Conservation (phyloP, 1,139 yeast species). For the Trichomonascaceae sp. region DNA sequence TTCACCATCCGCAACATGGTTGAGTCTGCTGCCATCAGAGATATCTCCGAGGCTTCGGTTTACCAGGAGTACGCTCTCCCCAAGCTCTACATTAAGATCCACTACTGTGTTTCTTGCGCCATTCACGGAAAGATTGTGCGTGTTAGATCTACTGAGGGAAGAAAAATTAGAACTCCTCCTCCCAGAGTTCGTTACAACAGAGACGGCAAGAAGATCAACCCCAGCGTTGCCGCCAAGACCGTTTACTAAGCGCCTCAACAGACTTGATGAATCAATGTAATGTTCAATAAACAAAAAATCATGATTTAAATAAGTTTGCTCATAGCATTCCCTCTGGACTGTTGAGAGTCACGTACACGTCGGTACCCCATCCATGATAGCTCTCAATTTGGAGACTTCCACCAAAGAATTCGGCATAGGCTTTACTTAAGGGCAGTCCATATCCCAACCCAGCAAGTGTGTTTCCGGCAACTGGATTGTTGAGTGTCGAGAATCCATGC, state of each 20-base stretch:
- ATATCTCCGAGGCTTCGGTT: conserved; percentile 98
- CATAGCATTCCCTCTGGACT: conserved; percentile 27
- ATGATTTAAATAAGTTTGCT: too few relatives aligned
- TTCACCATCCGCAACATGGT: conserved; percentile 99
- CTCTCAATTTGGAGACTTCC: conserved; percentile 73
- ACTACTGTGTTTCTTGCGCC: conserved; percentile 99
- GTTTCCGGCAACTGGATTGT: conserved; percentile 42
- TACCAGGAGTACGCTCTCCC: conserved; percentile 99
- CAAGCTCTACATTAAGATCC: conserved; percentile 98
- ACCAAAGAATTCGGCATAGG: conserved; percentile 55
- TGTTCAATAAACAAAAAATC: too few relatives aligned
- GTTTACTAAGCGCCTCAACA: conserved; percentile 30
- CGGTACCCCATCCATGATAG: conserved; percentile 78
- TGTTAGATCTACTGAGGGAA: conserved; percentile 98
- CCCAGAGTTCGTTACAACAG: conserved; percentile 97
- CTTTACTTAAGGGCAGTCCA: conserved; percentile 76
- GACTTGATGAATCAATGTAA: too few relatives aligned
- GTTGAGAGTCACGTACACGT: conserved; percentile 44
- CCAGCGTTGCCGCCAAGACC: conserved; percentile 96
- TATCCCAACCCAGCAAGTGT: conserved; percentile 94
- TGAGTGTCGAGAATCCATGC: conserved; percentile 29
- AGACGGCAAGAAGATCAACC: conserved; percentile 86
- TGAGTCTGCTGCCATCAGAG: conserved; percentile 99
- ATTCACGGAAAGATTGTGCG: conserved; percentile 99
- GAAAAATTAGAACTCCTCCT: conserved; percentile 99